A percentile compares a stretch with the other conserved stretches of the same genome.
Conservation (phyloP, 352 stramenopile genomes). For the Phytophthora podocarpi region DNA sequence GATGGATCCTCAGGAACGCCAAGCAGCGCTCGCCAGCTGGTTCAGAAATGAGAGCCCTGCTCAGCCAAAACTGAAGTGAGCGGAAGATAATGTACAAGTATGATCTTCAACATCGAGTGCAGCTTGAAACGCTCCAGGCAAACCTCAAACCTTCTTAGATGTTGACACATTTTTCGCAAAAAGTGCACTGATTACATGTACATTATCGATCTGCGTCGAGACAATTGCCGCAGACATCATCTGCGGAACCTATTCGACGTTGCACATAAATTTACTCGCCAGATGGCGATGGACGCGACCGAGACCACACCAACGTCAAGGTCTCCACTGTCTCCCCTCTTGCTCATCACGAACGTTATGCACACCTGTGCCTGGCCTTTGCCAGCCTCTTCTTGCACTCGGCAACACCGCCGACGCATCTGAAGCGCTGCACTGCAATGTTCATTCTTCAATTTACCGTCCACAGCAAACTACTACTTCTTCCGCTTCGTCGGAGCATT, state of each 20-base stretch:
- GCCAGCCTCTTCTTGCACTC: slow-evolving; percentile 9
- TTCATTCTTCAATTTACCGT: slow-evolving; percentile 37
- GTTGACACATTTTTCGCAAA: not conserved
- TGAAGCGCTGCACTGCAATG: slow-evolving; percentile 4
- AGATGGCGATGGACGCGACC: slow-evolving; percentile 2
- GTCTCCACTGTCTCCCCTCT: slow-evolving; percentile 16
- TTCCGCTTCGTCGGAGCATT: slow-evolving; percentile 2
- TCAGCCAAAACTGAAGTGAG: slow-evolving; percentile 25
- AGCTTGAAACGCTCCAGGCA: too few species aligned
- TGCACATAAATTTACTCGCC: slow-evolving; percentile 12
- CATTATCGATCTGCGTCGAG: too few species aligned
- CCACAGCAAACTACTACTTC: slow-evolving; percentile 12
- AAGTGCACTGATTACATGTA: too few species aligned
- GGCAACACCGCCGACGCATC: slow-evolving; percentile 7
- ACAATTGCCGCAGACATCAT: slow-evolving; percentile 9
- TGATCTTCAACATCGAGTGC: too few species aligned
- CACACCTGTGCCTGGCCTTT: slow-evolving; percentile 16
- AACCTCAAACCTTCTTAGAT: too few species aligned
- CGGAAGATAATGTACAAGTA: too few species aligned
- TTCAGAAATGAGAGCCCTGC: slow-evolving; percentile 23
- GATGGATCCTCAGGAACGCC: slow-evolving; percentile 1
- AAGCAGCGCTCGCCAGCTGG: slow-evolving; percentile 21
- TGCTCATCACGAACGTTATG: slow-evolving; percentile 22
- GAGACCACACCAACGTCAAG: slow-evolving; percentile 18
- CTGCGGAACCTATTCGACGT: slow-evolving; percentile 16